These are phyloP conservation scores for Phytophthora lateralis DNA, from an alignment of 352 stramenopile genomes.

Conservation along the genomic window DNA sequence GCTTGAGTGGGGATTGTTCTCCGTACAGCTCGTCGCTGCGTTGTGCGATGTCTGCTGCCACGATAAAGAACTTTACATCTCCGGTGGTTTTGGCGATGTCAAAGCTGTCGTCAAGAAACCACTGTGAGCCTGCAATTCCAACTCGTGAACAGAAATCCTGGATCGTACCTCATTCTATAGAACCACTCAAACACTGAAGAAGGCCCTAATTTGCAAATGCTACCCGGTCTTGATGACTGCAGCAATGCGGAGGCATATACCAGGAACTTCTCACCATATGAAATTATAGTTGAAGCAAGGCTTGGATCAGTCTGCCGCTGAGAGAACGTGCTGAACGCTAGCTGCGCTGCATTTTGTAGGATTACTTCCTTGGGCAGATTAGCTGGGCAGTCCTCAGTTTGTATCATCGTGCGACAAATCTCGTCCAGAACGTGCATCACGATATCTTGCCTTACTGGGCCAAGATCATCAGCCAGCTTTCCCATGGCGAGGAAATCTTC, in stretches of 20 bases:
- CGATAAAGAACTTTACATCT: constrained; percentile 52
- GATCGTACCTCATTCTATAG: constrained; percentile 67
- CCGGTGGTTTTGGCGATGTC: constrained; percentile 68
- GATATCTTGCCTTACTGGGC: constrained; percentile 38
- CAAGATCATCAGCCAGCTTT: constrained; percentile 42
- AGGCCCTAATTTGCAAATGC: constrained; percentile 32
- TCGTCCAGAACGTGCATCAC: constrained; percentile 62
- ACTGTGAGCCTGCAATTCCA: constrained; percentile 1
- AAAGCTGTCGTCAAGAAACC: constrained; percentile 48
- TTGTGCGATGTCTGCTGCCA: constrained; percentile 63
- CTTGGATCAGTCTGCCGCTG: constrained; percentile 5
- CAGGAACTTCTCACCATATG: constrained; percentile 47
- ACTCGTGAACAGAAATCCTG: background rate
- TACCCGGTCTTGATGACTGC: constrained; percentile 20
- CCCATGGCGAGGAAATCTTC: constrained; percentile 64
- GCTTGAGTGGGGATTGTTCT: constrained; percentile 40
- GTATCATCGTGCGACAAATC: constrained; percentile 35
- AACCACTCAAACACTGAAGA: constrained; percentile 76
- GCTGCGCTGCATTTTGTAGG: constrained; percentile 74
- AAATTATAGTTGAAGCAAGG: constrained; percentile 5
- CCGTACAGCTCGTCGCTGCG: constrained; percentile 46
- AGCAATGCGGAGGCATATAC: constrained; percentile 53
- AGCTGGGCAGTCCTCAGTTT: constrained; percentile 11
- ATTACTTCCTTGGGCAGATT: constrained; percentile 45
- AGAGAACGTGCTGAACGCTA: constrained; percentile 47